Conservation (phyloP, 441 rosid genomes). For the Corymbia calophylla region DNA sequence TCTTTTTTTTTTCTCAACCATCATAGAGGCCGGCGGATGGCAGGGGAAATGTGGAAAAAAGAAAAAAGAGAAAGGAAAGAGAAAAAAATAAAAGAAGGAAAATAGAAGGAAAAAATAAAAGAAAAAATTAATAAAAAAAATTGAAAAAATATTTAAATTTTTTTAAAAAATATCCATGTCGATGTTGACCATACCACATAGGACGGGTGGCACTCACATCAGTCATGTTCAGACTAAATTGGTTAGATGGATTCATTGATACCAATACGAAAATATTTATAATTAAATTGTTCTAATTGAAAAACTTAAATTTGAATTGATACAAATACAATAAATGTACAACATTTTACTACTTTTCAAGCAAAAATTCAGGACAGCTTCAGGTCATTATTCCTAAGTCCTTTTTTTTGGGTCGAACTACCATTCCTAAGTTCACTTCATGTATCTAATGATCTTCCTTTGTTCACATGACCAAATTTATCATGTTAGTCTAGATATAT, state of each 20-base stretch:
- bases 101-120: not conserved
- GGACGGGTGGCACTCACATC: not conserved
- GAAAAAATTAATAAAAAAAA: too few relatives aligned
- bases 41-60: not conserved
- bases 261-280: rapidly evolving
- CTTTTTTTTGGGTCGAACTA: not conserved
- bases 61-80: too few relatives aligned
- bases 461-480: not conserved
- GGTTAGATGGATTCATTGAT: rapidly evolving
- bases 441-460: not conserved
- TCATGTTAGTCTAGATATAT: not conserved
- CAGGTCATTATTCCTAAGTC: too few relatives aligned
- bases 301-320: rapidly evolving
- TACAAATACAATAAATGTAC: rapidly evolving
- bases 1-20: not conserved
- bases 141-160: too few relatives aligned
- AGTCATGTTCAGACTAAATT: too few relatives aligned
- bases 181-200: rapidly evolving
- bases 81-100: too few relatives aligned
- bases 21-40: not conserved
- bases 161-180: too few relatives aligned
- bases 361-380: not conserved
- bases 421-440: not conserved
- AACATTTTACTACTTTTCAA: not conserved
- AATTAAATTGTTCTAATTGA: too few relatives aligned